Percentiles rank a stretch among this genome's conserved stretches.
These are phyloP conservation scores for Aciculosporium take DNA, from an alignment of 2,329 filamentous ascomycete genomes.

Conservation along the genomic window DNA sequence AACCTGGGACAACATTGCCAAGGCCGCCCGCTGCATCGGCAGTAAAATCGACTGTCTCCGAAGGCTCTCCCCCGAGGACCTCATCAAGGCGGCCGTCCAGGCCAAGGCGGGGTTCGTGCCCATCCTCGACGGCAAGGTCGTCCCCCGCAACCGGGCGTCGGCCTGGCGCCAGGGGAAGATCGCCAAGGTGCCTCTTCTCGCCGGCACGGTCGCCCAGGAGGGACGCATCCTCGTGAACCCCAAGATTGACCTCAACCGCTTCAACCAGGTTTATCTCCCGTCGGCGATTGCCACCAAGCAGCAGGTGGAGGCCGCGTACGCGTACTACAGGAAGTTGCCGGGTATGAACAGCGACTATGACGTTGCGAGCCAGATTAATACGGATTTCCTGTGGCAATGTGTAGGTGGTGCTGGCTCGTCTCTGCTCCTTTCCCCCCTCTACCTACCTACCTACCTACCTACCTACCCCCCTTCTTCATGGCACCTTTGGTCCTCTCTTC, in stretches of 20 bases:
- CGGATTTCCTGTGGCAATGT: constrained; percentile 15
- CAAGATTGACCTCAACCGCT: constrained; percentile 10
- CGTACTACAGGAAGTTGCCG: constrained; percentile 8
- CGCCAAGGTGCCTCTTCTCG: constrained; percentile 12
- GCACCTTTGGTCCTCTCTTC: too few species aligned
- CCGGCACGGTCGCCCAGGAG: constrained; percentile 14
- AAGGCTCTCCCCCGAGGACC: constrained; percentile 5
- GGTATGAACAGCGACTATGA: constrained; percentile 12
- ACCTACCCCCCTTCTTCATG: too few species aligned
- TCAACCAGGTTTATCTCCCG: constrained; percentile 9
- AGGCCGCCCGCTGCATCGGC: constrained; percentile 9
- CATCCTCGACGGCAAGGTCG: constrained; percentile 10
- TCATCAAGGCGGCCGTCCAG: constrained; percentile 9
- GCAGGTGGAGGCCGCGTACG: constrained; percentile 8
- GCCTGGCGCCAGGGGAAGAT: constrained; percentile 11
- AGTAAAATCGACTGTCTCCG: constrained; percentile 12
- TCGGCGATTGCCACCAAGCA: constrained; percentile 5
- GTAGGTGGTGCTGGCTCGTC: constrained; percentile 10
- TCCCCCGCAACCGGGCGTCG: constrained; percentile 7
- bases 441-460: too few species aligned
- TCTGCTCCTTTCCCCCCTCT: background rate
- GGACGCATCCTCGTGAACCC: constrained; percentile 12
- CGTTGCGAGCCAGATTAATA: constrained; percentile 13
- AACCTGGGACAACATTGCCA: constrained; percentile 9
- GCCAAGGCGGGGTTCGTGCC: constrained; percentile 6